These are phyloP conservation scores for Nakazawaea ambrosiae DNA, from an alignment of 805 yeast species.

Conservation along the genomic window DNA sequence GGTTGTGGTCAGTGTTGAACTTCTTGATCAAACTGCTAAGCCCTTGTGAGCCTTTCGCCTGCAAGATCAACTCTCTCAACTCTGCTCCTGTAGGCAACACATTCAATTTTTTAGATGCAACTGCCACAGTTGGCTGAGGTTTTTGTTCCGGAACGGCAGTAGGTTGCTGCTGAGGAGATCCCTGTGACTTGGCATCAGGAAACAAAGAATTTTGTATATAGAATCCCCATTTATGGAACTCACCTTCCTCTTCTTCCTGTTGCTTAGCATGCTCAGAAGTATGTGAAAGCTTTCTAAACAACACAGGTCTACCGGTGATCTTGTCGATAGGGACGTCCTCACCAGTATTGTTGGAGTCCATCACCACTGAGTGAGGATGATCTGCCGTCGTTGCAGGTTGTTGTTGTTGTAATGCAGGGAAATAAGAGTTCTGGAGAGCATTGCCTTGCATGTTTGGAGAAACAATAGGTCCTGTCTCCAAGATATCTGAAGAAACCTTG, in stretches of 20 bases:
- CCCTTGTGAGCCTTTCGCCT: constrained; percentile 69
- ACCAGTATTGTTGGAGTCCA: constrained; percentile 53
- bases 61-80: constrained; percentile 54
- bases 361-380: constrained; percentile 67
- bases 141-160: constrained; percentile 7
- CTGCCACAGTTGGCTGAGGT: neutral
- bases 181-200: constrained; percentile 15
- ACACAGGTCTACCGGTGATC: constrained; percentile 64
- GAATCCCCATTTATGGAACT: constrained; percentile 79
- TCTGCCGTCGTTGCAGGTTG: constrained; percentile 21
- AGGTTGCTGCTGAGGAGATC: neutral
- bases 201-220: constrained; percentile 43
- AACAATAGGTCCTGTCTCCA: constrained; percentile 46
- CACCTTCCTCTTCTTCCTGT: constrained; percentile 91
- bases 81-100: constrained; percentile 49
- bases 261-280: constrained; percentile 63
- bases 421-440: constrained; percentile 17
- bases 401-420: constrained; percentile 12
- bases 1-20: constrained; percentile 42
- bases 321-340: constrained; percentile 51
- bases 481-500: constrained; percentile 40
- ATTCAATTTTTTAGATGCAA: constrained; percentile 17
- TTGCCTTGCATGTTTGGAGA: constrained; percentile 30
- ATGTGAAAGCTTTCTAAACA: constrained; percentile 56
- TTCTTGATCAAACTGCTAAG: constrained; percentile 61